phyloP scores from a whole-genome alignment of 2,329 filamentous ascomycete genomes.

The Knufia fluminis region DNA sequence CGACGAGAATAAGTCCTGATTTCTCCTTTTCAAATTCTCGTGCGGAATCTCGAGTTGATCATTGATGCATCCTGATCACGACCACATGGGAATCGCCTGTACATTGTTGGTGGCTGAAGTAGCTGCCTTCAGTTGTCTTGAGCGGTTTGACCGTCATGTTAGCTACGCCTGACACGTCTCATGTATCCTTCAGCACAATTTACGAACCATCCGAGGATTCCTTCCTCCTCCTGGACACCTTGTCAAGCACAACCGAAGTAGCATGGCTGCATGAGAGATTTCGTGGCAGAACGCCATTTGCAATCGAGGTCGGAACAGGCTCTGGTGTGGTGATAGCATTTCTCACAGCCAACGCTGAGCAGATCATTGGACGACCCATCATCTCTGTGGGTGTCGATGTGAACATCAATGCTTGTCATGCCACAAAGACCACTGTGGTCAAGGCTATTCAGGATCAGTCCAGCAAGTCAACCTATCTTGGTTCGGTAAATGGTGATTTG shows the following conservation, averaged over 20 bases:
- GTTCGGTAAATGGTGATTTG: conserved; percentile 62
- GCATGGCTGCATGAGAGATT: conserved; percentile 61
- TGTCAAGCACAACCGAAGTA: conserved; percentile 62
- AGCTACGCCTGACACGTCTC: conserved; percentile 84
- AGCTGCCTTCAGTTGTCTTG: no score
- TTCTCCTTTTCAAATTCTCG: not conserved
- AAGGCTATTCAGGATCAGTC: conserved; percentile 37
- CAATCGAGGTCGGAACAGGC: conserved; percentile 81
- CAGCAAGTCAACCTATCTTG: conserved; percentile 45
- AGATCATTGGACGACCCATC: conserved; percentile 63
- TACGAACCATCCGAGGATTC: conserved; percentile 97
- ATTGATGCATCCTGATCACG: not conserved
- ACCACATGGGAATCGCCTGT: no score
- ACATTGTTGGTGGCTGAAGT: no score
- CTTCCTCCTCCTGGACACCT: conserved; percentile 83
- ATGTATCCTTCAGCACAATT: conserved; percentile 77
- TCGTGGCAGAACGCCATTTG: conserved; percentile 43
- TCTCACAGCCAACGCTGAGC: conserved; percentile 61
- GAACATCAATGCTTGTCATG: conserved; percentile 71
- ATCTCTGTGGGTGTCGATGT: conserved; percentile 73
- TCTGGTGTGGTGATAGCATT: conserved; percentile 94
- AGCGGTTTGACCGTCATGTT: conserved; percentile 52
- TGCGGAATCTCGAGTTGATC: not conserved
- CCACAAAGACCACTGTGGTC: conserved; percentile 60
- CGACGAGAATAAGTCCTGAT: not conserved